Conservation (phyloP, 2,329 filamentous ascomycete species). For the Hymenoscyphus occultus region DNA sequence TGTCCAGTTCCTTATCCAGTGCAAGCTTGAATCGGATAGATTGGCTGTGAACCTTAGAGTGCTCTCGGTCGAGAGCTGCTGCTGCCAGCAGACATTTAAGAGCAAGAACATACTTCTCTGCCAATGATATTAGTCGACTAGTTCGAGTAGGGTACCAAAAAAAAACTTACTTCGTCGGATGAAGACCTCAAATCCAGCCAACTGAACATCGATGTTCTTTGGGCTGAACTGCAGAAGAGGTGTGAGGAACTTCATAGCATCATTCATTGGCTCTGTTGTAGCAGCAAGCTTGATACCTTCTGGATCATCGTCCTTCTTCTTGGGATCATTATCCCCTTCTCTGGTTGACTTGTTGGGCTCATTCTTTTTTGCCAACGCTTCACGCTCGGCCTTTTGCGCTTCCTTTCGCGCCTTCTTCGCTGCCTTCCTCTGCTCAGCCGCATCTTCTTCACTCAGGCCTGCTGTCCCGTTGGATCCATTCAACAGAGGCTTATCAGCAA, state of each 20-base stretch:
- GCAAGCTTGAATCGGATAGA: slow-evolving; percentile 65
- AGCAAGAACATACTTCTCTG: slow-evolving; percentile 84
- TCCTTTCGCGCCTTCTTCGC: slow-evolving; percentile 88
- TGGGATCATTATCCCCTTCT: slow-evolving; percentile 59
- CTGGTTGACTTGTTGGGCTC: slow-evolving; percentile 74
- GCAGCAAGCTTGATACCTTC: slow-evolving; percentile 75
- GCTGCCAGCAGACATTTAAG: slow-evolving; percentile 80
- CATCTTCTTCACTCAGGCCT: slow-evolving; percentile 48
- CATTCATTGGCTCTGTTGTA: slow-evolving; percentile 77
- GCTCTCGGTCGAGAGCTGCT: slow-evolving; percentile 62
- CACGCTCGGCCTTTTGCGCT: slow-evolving; percentile 68
- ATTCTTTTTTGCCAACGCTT: slow-evolving; percentile 77
- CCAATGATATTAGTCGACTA: slow-evolving; percentile 30
- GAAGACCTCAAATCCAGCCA: slow-evolving; percentile 86
- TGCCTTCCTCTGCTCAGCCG: slow-evolving; percentile 77
- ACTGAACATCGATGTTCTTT: slow-evolving; percentile 76
- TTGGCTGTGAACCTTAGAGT: slow-evolving; percentile 75
- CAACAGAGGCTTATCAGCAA: slow-evolving; percentile 70
- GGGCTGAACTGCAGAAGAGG: slow-evolving; percentile 82
- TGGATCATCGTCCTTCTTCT: slow-evolving; percentile 90
- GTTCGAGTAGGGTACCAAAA: background rate
- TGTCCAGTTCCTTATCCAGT: slow-evolving; percentile 51
- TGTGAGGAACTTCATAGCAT: slow-evolving; percentile 80
- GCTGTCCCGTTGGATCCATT: slow-evolving; percentile 61
- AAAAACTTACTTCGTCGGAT: slow-evolving; percentile 69